Percentiles rank a stretch among this genome's conserved stretches.
Evolutionary conservation across 2,329 filamentous ascomycete genomes (phyloP).

Genomic region (Aspergillus texensis): DNA sequence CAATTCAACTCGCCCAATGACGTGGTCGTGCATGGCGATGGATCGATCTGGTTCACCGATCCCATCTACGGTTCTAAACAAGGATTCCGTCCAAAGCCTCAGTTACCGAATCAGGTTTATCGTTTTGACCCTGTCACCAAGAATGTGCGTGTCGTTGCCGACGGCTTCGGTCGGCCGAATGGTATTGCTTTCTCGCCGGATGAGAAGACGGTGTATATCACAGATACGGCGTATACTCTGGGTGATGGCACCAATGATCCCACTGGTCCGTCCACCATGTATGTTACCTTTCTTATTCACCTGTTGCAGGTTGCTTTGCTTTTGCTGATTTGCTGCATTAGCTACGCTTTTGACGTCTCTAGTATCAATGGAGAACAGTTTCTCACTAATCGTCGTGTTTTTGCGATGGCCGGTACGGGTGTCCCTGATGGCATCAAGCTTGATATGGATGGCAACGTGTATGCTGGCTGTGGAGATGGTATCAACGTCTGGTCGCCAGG

Average conservation of each 20-base stretch:
- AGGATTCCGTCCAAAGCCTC: slow-evolving; percentile 35
- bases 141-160: slow-evolving; percentile 41
- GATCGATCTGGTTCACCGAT: slow-evolving; percentile 46
- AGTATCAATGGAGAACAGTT: slow-evolving; percentile 39
- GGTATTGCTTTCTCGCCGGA: slow-evolving; percentile 46
- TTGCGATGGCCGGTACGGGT: slow-evolving; percentile 53
- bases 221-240: slow-evolving; percentile 40
- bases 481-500: slow-evolving; percentile 57
- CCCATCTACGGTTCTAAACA: slow-evolving; percentile 42
- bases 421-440: slow-evolving; percentile 53
- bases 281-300: slow-evolving; percentile 16
- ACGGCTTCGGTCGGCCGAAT: slow-evolving; percentile 44
- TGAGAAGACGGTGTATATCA: slow-evolving; percentile 43
- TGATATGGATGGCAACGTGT: slow-evolving; percentile 59
- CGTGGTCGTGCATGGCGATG: slow-evolving; percentile 36
- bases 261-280: slow-evolving; percentile 29
- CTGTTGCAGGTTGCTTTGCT: neutral
- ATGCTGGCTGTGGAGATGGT: slow-evolving; percentile 58
- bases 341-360: slow-evolving; percentile 55
- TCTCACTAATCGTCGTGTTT: slow-evolving; percentile 54
- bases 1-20: slow-evolving; percentile 39
- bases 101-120: slow-evolving; percentile 43
- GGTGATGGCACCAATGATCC: slow-evolving; percentile 26
- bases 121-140: slow-evolving; percentile 43
- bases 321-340: slow-evolving; percentile 6